Percentiles rank a stretch among this genome's conserved stretches.
Evolutionary conservation across 2,329 filamentous ascomycete species (phyloP).

Genomic region (Fusarium circinatum): DNA sequence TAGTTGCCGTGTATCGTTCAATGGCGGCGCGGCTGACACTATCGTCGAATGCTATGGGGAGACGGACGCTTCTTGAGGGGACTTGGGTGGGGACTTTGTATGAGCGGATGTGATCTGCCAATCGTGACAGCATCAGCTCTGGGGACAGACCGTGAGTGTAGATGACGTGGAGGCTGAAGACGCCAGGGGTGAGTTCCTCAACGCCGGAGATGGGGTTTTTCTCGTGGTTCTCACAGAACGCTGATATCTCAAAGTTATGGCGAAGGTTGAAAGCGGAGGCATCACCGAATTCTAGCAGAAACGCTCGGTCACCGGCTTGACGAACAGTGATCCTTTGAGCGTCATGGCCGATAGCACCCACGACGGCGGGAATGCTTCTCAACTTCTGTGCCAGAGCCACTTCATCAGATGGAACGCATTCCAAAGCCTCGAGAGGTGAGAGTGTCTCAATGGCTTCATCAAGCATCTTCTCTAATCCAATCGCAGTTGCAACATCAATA

Average conservation of each 20-base stretch:
- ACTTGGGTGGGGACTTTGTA: constrained; percentile 39
- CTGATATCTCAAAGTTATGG: constrained; percentile 48
- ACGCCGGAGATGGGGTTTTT: constrained; percentile 43
- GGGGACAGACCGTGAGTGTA: constrained; percentile 39
- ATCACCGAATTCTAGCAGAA: constrained; percentile 50
- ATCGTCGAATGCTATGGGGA: constrained; percentile 55
- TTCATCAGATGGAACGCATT: not conserved
- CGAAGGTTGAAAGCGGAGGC: constrained; percentile 46
- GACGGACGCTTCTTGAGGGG: constrained; percentile 45
- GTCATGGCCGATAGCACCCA: constrained; percentile 29
- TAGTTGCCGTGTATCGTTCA: constrained; percentile 69
- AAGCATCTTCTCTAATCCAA: constrained; percentile 39
- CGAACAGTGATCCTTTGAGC: constrained; percentile 34
- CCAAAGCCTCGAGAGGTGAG: not conserved
- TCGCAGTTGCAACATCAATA: constrained; percentile 42
- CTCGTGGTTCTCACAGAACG: constrained; percentile 48
- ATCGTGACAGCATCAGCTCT: constrained; percentile 28
- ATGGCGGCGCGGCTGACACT: constrained; percentile 60
- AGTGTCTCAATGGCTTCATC: constrained; percentile 37
- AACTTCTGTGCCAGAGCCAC: not conserved
- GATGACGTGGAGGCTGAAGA: constrained; percentile 48
- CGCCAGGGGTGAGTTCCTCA: constrained; percentile 48
- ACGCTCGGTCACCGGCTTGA: constrained; percentile 49
- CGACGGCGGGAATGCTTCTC: not conserved
- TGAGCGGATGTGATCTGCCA: constrained; percentile 39